Conservation (phyloP, 768 basidiomycete genomes). For the Mycena olivaceomarginata region DNA sequence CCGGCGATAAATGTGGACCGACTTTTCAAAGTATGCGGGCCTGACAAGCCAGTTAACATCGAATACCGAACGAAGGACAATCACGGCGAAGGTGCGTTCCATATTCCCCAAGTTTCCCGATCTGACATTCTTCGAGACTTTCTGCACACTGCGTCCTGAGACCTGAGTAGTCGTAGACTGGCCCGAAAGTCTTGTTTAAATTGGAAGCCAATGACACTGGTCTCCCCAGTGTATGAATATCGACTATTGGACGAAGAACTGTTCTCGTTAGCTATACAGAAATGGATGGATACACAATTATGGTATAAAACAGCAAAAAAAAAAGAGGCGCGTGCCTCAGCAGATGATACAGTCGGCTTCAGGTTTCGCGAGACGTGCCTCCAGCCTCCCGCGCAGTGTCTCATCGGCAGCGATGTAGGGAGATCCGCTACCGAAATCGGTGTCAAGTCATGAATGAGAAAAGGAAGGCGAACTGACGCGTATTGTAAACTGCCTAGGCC, state of each 20-base stretch:
- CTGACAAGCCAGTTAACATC: neutral
- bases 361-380: constrained; percentile 53
- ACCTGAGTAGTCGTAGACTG: too few species aligned
- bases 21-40: neutral
- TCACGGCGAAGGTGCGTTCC: too few species aligned
- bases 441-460: neutral
- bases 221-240: too few species aligned
- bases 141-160: too few species aligned
- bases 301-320: constrained; percentile 4
- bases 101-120: too few species aligned
- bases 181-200: too few species aligned
- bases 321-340: constrained; percentile 18
- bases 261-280: too few species aligned
- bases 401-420: constrained; percentile 56
- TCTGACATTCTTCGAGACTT: too few species aligned
- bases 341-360: constrained; percentile 56
- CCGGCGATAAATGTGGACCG: neutral
- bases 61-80: neutral
- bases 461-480: constrained; percentile 56
- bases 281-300: neutral
- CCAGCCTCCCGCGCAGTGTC: constrained; percentile 51
- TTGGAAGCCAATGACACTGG: too few species aligned
- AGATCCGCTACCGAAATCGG: constrained; percentile 46
- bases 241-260: too few species aligned
- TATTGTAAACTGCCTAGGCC: constrained; percentile 57